phyloP scores from a whole-genome alignment of 306 rosid genomes.

The Medicago ruthenica region DNA sequence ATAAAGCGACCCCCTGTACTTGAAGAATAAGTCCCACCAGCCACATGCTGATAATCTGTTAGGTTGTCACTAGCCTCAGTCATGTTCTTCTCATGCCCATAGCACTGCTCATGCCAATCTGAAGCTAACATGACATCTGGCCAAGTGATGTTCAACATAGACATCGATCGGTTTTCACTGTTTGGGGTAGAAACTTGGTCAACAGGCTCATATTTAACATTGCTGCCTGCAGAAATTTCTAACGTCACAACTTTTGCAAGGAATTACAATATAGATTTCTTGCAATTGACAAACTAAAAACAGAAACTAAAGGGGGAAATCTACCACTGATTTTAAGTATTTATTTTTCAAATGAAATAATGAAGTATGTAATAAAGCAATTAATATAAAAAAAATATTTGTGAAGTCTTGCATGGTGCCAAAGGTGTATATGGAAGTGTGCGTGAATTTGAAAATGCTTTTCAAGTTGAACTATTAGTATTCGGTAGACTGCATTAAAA shows the following conservation, averaged over 20 bases:
- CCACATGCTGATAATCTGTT: conserved; percentile 52
- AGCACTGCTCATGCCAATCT: conserved; percentile 66
- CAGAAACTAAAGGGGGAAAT: conserved; percentile 2
- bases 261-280: background rate
- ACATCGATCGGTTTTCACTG: conserved; percentile 47
- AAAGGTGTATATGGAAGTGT: background rate
- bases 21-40: conserved; percentile 50
- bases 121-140: conserved; percentile 65
- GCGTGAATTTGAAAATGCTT: background rate
- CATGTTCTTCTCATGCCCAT: conserved; percentile 49
- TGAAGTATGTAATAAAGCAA: conserved; percentile 11
- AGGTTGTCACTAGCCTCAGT: conserved; percentile 54
- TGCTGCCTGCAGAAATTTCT: conserved; percentile 58
- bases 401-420: background rate
- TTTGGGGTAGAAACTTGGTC: conserved; percentile 54
- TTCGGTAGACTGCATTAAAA: conserved; percentile 27
- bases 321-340: background rate
- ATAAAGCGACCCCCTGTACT: conserved; percentile 52
- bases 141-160: conserved; percentile 41
- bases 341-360: conserved; percentile 3
- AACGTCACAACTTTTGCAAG: conserved; percentile 18
- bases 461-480: conserved; percentile 13
- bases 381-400: background rate
- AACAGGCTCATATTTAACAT: conserved; percentile 58
- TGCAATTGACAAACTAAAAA: conserved; percentile 14